These are phyloP conservation scores for Rheum nobile DNA, from an alignment of 148 eudicot species.

Conservation along the genomic window DNA sequence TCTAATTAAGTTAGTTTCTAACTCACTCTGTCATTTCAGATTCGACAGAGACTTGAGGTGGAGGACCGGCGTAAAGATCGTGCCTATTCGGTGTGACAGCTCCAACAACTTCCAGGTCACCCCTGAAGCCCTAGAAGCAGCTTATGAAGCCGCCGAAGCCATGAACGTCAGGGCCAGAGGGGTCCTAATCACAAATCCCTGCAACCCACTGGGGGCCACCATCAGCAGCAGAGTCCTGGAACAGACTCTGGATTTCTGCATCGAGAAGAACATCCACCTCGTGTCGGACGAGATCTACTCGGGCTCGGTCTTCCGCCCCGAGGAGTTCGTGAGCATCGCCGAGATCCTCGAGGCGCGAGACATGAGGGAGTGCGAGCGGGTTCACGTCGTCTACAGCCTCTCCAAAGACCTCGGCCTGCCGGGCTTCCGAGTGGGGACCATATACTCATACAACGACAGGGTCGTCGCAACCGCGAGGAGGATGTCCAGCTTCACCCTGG, in stretches of 20 bases:
- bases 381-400: constrained; percentile 86
- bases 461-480: constrained; percentile 82
- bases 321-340: constrained; percentile 66
- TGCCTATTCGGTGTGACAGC: constrained; percentile 70
- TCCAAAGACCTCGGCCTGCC: constrained; percentile 89
- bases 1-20: too few relatives aligned
- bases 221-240: constrained; percentile 33
- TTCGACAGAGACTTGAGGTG: constrained; percentile 89
- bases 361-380: constrained; percentile 40
- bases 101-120: constrained; percentile 76
- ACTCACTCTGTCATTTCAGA: too few relatives aligned
- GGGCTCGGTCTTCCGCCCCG: constrained; percentile 53
- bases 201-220: constrained; percentile 77
- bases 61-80: constrained; percentile 81
- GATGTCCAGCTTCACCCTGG: constrained; percentile 83
- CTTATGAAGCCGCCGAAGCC: constrained; percentile 40
- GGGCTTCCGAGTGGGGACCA: constrained; percentile 71
- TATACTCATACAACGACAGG: constrained; percentile 73
- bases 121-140: constrained; percentile 54
- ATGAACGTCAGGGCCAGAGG: constrained; percentile 47
- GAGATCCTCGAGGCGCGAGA: constrained; percentile 43
- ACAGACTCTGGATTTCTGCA: constrained; percentile 45
- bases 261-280: constrained; percentile 60
- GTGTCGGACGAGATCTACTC: constrained; percentile 93
- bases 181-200: constrained; percentile 78